Evolutionary conservation across 306 rosid genomes (phyloP).

Genomic region (Parietaria judaica): DNA sequence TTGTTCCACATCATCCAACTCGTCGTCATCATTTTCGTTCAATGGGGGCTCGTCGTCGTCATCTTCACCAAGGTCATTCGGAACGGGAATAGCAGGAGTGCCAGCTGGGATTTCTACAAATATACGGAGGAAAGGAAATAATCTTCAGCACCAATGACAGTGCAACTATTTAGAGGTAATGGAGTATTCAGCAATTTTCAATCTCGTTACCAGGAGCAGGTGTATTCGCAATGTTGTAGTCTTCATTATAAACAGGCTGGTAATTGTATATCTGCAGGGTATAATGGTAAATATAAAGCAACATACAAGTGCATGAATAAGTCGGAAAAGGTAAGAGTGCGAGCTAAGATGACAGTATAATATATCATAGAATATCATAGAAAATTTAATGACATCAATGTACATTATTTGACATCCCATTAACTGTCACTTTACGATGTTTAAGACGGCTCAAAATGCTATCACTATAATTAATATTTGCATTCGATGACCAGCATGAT

Average conservation of each 20-base stretch:
- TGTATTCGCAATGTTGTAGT: slow-evolving; percentile 87
- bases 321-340: not conserved
- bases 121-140: not conserved
- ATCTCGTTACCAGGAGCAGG: slow-evolving; percentile 65
- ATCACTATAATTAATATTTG: not conserved
- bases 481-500: not conserved
- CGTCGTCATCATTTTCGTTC: slow-evolving; percentile 96
- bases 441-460: not conserved
- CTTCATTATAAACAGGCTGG: slow-evolving; percentile 70
- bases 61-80: slow-evolving; percentile 43
- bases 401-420: no score
- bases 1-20: slow-evolving; percentile 80
- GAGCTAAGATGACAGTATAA: not conserved
- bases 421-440: no score
- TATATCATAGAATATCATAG: not conserved
- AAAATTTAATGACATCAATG: no score
- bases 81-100: slow-evolving; percentile 64
- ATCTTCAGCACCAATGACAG: slow-evolving; percentile 8
- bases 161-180: slow-evolving; percentile 12
- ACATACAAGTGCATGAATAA: slow-evolving; percentile 4
- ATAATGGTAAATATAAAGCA: slow-evolving; percentile 14
- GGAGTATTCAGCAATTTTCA: slow-evolving; percentile 1
- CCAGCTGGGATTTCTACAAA: slow-evolving; percentile 55
- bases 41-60: slow-evolving; percentile 87
- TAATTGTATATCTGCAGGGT: slow-evolving; percentile 72